Conservation (phyloP, 202 grass and related monocot species). For the Zoysia matrella region DNA sequence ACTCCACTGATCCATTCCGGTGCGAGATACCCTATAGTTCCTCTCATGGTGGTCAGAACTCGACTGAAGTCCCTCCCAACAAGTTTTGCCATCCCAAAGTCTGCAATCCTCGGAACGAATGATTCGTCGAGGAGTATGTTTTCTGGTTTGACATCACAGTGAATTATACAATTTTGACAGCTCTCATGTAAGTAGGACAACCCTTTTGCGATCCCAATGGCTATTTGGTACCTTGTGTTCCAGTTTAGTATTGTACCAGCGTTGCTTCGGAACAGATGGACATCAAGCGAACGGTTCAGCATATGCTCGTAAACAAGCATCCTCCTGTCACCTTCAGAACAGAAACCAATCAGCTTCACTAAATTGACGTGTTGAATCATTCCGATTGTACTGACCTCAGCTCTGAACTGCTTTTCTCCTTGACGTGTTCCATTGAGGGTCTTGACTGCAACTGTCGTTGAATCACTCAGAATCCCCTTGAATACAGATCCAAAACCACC, state of each 20-base stretch:
- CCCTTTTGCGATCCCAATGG: conserved; percentile 1
- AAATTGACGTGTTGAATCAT: conserved; percentile 16
- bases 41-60: neutral
- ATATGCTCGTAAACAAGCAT: conserved; percentile 29
- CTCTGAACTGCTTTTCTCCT: conserved; percentile 13
- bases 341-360: conserved; percentile 20
- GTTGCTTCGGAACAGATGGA: neutral
- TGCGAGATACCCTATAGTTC: too few relatives aligned
- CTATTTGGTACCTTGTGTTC: conserved; percentile 14
- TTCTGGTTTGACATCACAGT: conserved; percentile 12
- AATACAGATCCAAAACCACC: neutral
- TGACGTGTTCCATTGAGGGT: neutral
- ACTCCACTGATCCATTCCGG: neutral
- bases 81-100: conserved; percentile 22
- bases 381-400: conserved; percentile 18
- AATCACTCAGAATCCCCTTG: neutral
- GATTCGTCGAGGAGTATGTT: conserved; percentile 11
- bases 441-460: neutral
- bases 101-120: neutral
- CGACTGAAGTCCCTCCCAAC: conserved; percentile 1
- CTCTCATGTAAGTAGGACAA: neutral
- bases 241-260: neutral
- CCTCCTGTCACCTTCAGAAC: neutral
- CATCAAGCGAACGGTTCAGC: neutral
- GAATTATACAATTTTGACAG: neutral